Conservation (phyloP, 192 early-diverging fungal species). For the Nowakowskiella sp. region DNA sequence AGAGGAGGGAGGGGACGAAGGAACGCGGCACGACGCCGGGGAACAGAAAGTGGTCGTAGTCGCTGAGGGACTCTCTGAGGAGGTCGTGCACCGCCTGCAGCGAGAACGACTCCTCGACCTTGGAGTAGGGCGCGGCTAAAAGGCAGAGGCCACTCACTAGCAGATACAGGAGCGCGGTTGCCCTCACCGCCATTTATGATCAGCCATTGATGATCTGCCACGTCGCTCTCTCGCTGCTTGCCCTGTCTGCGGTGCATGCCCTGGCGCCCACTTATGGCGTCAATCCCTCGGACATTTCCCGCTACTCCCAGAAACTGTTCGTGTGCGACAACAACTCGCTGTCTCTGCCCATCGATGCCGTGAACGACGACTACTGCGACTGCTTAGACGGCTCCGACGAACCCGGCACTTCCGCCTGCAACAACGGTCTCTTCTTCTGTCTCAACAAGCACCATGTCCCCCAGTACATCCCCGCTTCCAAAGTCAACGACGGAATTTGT, state of each 20-base stretch:
- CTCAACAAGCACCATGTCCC: conserved; percentile 67
- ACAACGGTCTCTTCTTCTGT: conserved; percentile 73
- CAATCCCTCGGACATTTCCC: too few species aligned
- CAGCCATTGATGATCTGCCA: too few species aligned
- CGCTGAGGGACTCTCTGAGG: conserved; percentile 40
- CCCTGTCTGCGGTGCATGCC: too few species aligned
- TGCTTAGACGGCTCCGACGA: conserved; percentile 92
- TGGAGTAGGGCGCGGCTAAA: conserved; percentile 65
- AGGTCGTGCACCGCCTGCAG: conserved; percentile 90
- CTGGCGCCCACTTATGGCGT: too few species aligned
- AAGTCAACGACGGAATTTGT: conserved; percentile 93
- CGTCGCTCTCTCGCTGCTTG: too few species aligned
- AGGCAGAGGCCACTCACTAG: too few species aligned
- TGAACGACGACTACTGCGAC: conserved; percentile 98
- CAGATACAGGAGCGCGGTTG: too few species aligned
- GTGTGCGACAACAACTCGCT: too few species aligned
- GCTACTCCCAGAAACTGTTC: too few species aligned
- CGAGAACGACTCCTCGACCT: conserved; percentile 97
- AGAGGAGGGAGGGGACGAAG: conserved; percentile 73
- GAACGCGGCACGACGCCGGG: conserved; percentile 94
- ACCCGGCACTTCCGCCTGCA: conserved; percentile 91
- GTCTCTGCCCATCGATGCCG: conserved; percentile 53
- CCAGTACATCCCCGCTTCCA: conserved; percentile 50
- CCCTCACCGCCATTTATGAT: too few species aligned
- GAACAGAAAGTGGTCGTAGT: conserved; percentile 82